Percentiles rank a stretch among this genome's conserved stretches.
These are phyloP conservation scores for Ogataea ramenticola DNA, from an alignment of 805 yeast species.

Conservation along the genomic window DNA sequence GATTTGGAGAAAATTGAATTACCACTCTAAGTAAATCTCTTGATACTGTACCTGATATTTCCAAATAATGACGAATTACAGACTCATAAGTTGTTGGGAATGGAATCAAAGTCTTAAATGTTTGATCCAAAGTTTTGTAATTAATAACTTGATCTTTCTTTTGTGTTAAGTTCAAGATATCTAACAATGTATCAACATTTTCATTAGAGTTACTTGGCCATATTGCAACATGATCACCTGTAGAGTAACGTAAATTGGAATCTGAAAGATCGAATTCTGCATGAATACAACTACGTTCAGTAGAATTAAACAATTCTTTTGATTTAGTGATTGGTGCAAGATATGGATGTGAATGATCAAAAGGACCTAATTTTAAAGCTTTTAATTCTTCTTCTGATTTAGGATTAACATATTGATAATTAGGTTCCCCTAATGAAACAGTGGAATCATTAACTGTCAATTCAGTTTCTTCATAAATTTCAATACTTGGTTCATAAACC, in stretches of 20 bases:
- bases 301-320: constrained; percentile 62
- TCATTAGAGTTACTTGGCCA: constrained; percentile 89
- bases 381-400: constrained; percentile 23
- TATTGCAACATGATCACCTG: constrained; percentile 94
- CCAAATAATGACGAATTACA: constrained; percentile 77
- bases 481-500: constrained; percentile 64
- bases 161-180: constrained; percentile 51
- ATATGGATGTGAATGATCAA: constrained; percentile 74
- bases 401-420: constrained; percentile 40
- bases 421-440: constrained; percentile 82
- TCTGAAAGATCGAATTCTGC: constrained; percentile 77
- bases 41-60: constrained; percentile 88
- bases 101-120: constrained; percentile 34
- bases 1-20: constrained; percentile 76
- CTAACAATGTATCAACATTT: constrained; percentile 58
- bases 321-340: constrained; percentile 58
- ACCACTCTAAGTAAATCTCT: constrained; percentile 74
- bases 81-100: constrained; percentile 90
- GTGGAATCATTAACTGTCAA: constrained; percentile 23
- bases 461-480: constrained; percentile 31
- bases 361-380: constrained; percentile 56
- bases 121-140: constrained; percentile 64
- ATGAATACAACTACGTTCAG: constrained; percentile 77
- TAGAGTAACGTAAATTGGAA: constrained; percentile 73
- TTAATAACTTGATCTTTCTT: constrained; percentile 51